Conservation (phyloP, 1,139 yeast species). For the Hyphopichia pseudoburtonii region DNA sequence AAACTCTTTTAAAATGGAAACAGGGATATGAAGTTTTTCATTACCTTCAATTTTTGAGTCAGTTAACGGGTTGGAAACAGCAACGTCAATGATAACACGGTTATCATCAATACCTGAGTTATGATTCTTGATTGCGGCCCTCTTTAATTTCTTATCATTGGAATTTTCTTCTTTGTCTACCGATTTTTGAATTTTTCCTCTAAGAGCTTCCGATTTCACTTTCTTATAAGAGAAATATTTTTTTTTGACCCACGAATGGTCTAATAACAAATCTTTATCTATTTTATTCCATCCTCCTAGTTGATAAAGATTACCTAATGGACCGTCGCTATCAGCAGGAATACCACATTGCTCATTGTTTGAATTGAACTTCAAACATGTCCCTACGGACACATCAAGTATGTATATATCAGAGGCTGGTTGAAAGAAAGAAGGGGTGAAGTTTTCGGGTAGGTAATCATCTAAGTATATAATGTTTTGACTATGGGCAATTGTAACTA, state of each 20-base stretch:
- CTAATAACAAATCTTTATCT: conserved; percentile 40
- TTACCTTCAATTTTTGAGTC: conserved; percentile 37
- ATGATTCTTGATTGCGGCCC: conserved; percentile 1
- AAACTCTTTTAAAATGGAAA: conserved; percentile 27
- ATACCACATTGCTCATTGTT: conserved; percentile 30
- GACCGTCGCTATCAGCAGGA: conserved; percentile 28
- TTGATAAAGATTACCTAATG: conserved; percentile 27
- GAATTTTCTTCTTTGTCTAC: conserved; percentile 1
- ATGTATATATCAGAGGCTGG: conserved; percentile 38
- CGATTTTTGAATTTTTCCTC: conserved; percentile 6
- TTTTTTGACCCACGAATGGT: conserved; percentile 31
- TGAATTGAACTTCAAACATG: conserved; percentile 28
- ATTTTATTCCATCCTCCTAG: conserved; percentile 38
- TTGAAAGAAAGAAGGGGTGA: conserved; percentile 41
- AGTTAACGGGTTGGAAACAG: conserved; percentile 24
- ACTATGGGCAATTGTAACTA: conserved; percentile 34
- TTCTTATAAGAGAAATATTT: conserved; percentile 35
- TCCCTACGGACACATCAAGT: conserved; percentile 34
- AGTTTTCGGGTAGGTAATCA: conserved; percentile 27
- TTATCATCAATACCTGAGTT: conserved; percentile 10
- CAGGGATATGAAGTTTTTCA: conserved; percentile 28
- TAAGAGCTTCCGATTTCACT: conserved; percentile 23
- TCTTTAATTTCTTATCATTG: conserved; percentile 6
- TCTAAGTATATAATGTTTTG: conserved; percentile 28
- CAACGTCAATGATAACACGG: conserved; percentile 38